Conservation (phyloP, 2,329 filamentous ascomycete species). For the Seiridium unicorne region DNA sequence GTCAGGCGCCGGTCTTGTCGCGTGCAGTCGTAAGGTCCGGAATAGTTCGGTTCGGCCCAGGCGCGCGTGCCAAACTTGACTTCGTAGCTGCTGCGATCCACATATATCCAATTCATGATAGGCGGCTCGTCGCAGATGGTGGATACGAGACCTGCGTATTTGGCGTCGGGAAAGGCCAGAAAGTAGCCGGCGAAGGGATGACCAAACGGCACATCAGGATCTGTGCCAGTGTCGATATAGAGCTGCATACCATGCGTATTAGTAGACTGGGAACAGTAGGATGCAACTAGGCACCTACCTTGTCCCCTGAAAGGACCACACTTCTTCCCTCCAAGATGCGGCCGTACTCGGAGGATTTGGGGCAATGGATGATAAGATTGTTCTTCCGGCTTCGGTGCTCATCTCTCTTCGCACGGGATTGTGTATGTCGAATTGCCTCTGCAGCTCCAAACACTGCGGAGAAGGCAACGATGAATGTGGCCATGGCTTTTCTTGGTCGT, state of each 20-base stretch:
- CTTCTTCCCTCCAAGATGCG: conserved; percentile 41
- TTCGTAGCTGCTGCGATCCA: conserved; percentile 41
- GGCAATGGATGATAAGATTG: conserved; percentile 44
- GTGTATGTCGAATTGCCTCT: conserved; percentile 45
- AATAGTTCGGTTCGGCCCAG: conserved; percentile 39
- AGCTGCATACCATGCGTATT: conserved; percentile 25
- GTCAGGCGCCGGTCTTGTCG: conserved; percentile 48
- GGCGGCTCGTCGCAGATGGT: conserved; percentile 46
- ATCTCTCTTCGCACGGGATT: conserved; percentile 42
- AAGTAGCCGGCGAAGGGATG: conserved; percentile 57
- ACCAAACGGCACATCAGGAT: conserved; percentile 32
- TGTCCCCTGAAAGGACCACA: conserved; percentile 42
- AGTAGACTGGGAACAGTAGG: background rate
- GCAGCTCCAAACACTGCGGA: conserved; percentile 43
- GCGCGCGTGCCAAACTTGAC: conserved; percentile 42
- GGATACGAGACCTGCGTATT: conserved; percentile 42
- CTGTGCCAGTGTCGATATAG: conserved; percentile 44
- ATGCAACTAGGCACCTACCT: conserved; percentile 22
- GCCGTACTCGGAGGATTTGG: conserved; percentile 43
- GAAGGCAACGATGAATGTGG: conserved; percentile 36
- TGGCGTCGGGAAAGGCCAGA: conserved; percentile 50
- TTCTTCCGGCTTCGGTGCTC: conserved; percentile 47
- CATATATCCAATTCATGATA: conserved; percentile 49
- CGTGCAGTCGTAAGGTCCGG: conserved; percentile 48
- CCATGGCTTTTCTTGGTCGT: conserved; percentile 17